Evolutionary conservation across 768 basidiomycete genomes (phyloP), one percentile per base, ranked within the genome.

Genomic region (Xerocomellus amylosporus): DNA sequence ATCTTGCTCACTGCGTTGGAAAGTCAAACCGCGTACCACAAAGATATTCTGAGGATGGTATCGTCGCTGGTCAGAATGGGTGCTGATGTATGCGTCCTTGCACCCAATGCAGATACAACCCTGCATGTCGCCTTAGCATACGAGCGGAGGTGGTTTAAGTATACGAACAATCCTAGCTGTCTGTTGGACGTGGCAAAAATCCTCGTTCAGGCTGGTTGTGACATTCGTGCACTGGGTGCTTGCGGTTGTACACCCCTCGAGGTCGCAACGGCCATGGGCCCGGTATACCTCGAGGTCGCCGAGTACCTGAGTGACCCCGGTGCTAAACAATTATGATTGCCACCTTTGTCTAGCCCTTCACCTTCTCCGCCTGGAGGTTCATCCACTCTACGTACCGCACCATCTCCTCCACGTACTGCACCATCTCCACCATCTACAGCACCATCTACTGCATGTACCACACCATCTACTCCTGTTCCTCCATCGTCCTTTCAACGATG

Each of bases 1-100:
- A 50, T 53, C 8, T 41, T 51, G 7, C 10, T 41, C 31, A 5
- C 6, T 20, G 4, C 33, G 2, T 13, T 49, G 2, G 0, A 9
- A 17, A 13, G 3, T 4, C 20, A 3, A n/a, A 1, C 9, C 0
- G 28, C 10, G 8, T 1, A 1, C 8, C 5, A 10, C 31, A 0
- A 8, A 9, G 4, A 28, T 0, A 1, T 15, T 19, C 33, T 6
- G 2, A 13, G 4, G 34, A 26, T 48, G 43, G 30, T 51, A 12
- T 26, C 43, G 15, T 17, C 17, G 8, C 17, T 37, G 36, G 36
- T 37, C 17, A 7, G 8, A 17, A 15, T 8, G 12, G 36, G 36
- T 17, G 36, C 36, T 3, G 36, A 37, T 37, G 36, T n/a, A 37
- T 17, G 12, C 17, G 36, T 37, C 17, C 17, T 17, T 17, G 17